Evolutionary conservation across 805 yeast genomes (phyloP).

Genomic region (Kodamaea fukazawae): DNA sequence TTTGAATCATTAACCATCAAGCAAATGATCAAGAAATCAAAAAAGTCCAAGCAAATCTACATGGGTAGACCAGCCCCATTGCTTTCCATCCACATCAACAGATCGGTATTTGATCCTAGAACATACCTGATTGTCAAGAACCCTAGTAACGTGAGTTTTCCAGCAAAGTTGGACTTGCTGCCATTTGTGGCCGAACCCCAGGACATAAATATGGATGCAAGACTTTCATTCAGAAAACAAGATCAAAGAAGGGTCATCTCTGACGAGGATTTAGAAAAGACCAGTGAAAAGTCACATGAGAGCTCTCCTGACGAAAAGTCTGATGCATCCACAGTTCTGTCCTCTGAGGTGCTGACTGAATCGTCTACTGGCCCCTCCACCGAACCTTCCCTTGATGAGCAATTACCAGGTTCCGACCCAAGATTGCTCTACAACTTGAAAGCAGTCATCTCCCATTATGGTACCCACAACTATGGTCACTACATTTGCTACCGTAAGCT

Average conservation of each 20-base stretch:
- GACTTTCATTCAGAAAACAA: constrained; percentile 67
- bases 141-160: constrained; percentile 77
- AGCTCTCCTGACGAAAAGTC: background rate
- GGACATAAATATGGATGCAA: constrained; percentile 77
- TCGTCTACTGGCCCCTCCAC: background rate
- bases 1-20: constrained; percentile 72
- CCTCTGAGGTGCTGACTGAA: constrained; percentile 1
- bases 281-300: background rate
- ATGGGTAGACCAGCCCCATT: constrained; percentile 81
- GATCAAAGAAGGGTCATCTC: constrained; percentile 30
- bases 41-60: constrained; percentile 79
- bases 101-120: constrained; percentile 88
- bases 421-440: constrained; percentile 65
- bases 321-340: background rate
- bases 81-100: constrained; percentile 80
- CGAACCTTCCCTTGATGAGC: constrained; percentile 10
- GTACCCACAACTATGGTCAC: constrained; percentile 97
- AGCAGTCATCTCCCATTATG: constrained; percentile 89
- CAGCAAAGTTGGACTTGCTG: constrained; percentile 61
- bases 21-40: constrained; percentile 69
- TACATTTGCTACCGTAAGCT: constrained; percentile 82
- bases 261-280: background rate
- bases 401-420: constrained; percentile 23
- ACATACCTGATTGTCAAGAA: constrained; percentile 84
- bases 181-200: constrained; percentile 67